Percentiles rank a stretch among this genome's conserved stretches.
These are phyloP conservation scores for Hydrangea macrophylla DNA, from an alignment of 148 eudicot genomes.

Conservation along the genomic window DNA sequence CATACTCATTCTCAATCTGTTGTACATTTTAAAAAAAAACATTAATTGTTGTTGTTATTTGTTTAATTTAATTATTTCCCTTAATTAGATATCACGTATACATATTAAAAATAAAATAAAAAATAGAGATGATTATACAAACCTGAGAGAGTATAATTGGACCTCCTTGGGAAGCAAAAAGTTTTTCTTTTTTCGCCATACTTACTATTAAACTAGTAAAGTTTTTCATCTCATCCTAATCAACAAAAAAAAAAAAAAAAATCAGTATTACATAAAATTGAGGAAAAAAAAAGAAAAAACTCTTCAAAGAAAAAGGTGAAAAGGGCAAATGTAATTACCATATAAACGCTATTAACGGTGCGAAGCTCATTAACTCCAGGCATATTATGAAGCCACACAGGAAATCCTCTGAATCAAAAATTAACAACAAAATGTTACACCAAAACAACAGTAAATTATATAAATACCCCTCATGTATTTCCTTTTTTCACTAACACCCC, in stretches of 20 bases:
- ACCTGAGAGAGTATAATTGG: conserved; percentile 69
- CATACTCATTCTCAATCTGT: conserved; percentile 73
- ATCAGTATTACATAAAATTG: too few species aligned
- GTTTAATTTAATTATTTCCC: too few species aligned
- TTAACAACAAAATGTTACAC: too few species aligned
- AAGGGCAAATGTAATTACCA: conserved; percentile 27
- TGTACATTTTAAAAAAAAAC: neutral
- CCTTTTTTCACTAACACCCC: too few species aligned
- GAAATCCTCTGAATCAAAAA: conserved; percentile 42
- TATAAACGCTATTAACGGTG: conserved; percentile 39
- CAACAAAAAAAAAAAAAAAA: neutral
- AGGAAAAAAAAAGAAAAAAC: too few species aligned
- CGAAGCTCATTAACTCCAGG: conserved; percentile 52
- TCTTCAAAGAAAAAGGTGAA: neutral
- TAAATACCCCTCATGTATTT: too few species aligned
- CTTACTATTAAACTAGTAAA: conserved; percentile 55
- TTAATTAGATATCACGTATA: too few species aligned
- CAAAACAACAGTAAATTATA: too few species aligned
- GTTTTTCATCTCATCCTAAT: conserved; percentile 55
- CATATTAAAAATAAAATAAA: too few species aligned
- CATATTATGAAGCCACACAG: conserved; percentile 60
- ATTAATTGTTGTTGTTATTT: neutral
- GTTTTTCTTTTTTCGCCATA: conserved; percentile 47
- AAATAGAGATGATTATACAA: neutral
- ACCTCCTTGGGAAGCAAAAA: conserved; percentile 71